Percentiles rank a stretch among this genome's conserved stretches.
Evolutionary conservation across 257 asterid species (phyloP).

Genomic region (Solanum neorickii): DNA sequence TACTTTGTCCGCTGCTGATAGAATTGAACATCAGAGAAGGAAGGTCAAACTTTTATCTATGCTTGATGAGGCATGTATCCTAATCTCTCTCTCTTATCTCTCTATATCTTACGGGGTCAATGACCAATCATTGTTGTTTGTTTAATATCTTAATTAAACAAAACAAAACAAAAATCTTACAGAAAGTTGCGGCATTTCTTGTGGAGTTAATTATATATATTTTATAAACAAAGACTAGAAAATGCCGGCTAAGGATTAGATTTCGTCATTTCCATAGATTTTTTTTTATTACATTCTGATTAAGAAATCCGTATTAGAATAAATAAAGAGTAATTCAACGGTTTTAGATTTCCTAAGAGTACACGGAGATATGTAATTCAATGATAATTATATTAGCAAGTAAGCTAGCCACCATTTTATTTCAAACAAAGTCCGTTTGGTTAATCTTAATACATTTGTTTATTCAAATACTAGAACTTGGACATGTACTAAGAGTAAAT

Average conservation of each 20-base stretch:
- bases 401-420: neutral
- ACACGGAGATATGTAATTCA: neutral
- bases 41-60: slow-evolving; percentile 96
- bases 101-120: slow-evolving; percentile 1
- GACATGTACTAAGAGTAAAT: slow-evolving; percentile 11
- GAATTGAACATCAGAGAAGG: slow-evolving; percentile 88
- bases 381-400: neutral
- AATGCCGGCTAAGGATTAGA: slow-evolving; percentile 42
- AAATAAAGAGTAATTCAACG: neutral
- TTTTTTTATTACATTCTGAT: slow-evolving; percentile 4
- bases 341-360: slow-evolving; percentile 14
- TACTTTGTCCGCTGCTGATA: slow-evolving; percentile 67
- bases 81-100: slow-evolving; percentile 5
- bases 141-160: slow-evolving; percentile 21
- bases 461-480: slow-evolving; percentile 6
- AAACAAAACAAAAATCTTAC: neutral
- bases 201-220: slow-evolving; percentile 3
- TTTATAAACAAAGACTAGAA: neutral
- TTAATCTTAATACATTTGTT: neutral
- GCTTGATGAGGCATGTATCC: slow-evolving; percentile 91
- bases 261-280: slow-evolving; percentile 11
- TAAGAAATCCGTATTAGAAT: slow-evolving; percentile 1
- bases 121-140: slow-evolving; percentile 35
- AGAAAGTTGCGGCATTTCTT: slow-evolving; percentile 27
- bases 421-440: neutral